Conservation (phyloP, 2,329 filamentous ascomycete genomes). For the Cordyceps cateniannulata region DNA sequence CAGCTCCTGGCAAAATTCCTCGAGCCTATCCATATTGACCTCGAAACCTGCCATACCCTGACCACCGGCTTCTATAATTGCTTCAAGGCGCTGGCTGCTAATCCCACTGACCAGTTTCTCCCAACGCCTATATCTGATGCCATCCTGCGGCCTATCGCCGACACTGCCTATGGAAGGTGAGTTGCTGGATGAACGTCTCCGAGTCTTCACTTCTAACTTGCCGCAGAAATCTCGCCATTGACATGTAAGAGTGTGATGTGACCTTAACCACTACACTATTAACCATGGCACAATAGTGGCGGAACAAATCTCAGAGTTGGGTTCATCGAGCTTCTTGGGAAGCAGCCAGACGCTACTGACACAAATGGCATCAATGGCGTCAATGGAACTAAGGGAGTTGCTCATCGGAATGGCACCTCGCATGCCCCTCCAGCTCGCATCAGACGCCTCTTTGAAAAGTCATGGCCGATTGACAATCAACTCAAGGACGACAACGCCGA, state of each 20-base stretch:
- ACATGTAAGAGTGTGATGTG: slow-evolving; percentile 45
- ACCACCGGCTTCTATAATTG: slow-evolving; percentile 40
- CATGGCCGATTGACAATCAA: slow-evolving; percentile 68
- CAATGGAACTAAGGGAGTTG: not conserved
- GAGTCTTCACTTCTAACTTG: not conserved
- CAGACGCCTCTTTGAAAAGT: slow-evolving; percentile 57
- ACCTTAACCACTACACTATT: slow-evolving; percentile 17
- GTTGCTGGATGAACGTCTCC: slow-evolving; percentile 20
- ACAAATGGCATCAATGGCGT: slow-evolving; percentile 12
- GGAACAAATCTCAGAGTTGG: slow-evolving; percentile 64
- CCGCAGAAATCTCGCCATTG: slow-evolving; percentile 53
- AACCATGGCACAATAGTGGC: slow-evolving; percentile 40
- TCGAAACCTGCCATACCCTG: slow-evolving; percentile 38
- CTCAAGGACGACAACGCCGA: slow-evolving; percentile 69
- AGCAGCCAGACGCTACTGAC: slow-evolving; percentile 18
- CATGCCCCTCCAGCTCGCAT: slow-evolving; percentile 32
- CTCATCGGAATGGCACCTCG: not conserved
- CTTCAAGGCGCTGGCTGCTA: slow-evolving; percentile 44
- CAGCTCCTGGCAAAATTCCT: slow-evolving; percentile 38
- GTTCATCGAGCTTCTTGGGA: slow-evolving; percentile 54
- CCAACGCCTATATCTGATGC: slow-evolving; percentile 56
- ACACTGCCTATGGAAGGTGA: slow-evolving; percentile 41
- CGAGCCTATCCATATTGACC: slow-evolving; percentile 42
- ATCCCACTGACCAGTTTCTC: slow-evolving; percentile 50
- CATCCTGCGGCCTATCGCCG: slow-evolving; percentile 43